These are phyloP conservation scores for Fusarium gaditjirri DNA, from an alignment of 2,329 filamentous ascomycete species.

Conservation along the genomic window DNA sequence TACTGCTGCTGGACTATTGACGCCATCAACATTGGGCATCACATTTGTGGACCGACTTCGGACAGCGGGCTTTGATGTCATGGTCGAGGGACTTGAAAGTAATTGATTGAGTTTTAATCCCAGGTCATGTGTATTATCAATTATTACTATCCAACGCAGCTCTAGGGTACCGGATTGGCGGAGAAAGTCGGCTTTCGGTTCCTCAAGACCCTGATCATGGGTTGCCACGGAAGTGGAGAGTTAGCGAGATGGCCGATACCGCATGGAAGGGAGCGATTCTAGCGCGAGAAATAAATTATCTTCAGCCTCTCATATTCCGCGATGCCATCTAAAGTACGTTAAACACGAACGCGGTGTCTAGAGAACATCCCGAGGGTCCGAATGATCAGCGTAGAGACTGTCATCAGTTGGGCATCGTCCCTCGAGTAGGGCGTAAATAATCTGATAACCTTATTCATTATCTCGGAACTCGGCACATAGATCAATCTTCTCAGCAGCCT, in stretches of 20 bases:
- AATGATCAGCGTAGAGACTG: background rate
- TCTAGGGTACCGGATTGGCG: background rate
- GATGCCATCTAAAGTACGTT: background rate
- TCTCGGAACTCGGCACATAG: slow-evolving; percentile 3
- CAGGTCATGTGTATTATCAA: background rate
- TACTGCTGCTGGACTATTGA: background rate
- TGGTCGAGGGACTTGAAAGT: background rate
- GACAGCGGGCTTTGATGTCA: background rate
- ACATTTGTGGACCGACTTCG: background rate
- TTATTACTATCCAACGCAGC: background rate
- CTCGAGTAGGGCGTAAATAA: background rate
- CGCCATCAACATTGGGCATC: background rate
- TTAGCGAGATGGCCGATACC: background rate
- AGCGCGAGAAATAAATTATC: background rate
- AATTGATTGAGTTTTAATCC: background rate
- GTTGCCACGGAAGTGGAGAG: background rate
- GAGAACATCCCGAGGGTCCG: background rate
- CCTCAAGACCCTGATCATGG: background rate
- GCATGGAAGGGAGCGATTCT: background rate
- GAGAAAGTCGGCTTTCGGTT: background rate
- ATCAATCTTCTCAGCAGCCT: background rate
- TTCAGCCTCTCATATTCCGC: background rate
- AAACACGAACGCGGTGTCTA: accelerated
- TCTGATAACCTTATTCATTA: slow-evolving; percentile 4
- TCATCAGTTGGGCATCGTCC: background rate